A percentile compares a stretch with the other conserved stretches of the same genome.
These are phyloP conservation scores for Lenwebbia sp. DNA, from an alignment of 345 rosid genomes.

Conservation along the genomic window DNA sequence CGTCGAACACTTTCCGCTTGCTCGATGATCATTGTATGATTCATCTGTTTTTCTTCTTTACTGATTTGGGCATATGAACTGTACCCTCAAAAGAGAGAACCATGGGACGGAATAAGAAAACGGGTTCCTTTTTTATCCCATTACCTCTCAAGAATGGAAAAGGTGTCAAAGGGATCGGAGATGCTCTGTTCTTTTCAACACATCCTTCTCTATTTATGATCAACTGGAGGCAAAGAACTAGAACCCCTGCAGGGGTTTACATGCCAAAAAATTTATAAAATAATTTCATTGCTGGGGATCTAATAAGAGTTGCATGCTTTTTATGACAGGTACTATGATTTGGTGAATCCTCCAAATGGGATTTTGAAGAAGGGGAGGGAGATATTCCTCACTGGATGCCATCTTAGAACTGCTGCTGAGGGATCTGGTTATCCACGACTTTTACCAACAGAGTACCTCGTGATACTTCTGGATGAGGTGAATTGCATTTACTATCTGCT, in stretches of 20 bases:
- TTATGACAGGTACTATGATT: slow-evolving; percentile 50
- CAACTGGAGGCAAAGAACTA: not conserved
- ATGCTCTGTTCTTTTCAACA: not conserved
- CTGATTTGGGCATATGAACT: not conserved
- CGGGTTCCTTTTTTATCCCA: not conserved
- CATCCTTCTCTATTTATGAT: not conserved
- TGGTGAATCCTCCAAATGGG: slow-evolving; percentile 65
- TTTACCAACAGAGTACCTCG: slow-evolving; percentile 91
- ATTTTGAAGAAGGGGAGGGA: slow-evolving; percentile 82
- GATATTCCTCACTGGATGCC: slow-evolving; percentile 79
- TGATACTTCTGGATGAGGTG: slow-evolving; percentile 85
- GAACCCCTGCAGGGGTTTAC: not conserved
- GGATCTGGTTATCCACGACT: slow-evolving; percentile 76
- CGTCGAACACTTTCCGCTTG: not conserved
- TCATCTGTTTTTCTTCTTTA: not conserved
- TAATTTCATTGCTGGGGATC: not conserved
- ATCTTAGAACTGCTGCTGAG: slow-evolving; percentile 85
- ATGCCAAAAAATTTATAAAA: not conserved
- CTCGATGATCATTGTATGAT: not conserved
- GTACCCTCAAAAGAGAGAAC: not conserved
- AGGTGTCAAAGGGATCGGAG: not conserved
- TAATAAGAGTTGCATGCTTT: not conserved
- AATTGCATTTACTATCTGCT: not conserved
- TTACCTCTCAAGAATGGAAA: not conserved
- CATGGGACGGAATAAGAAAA: not conserved